Evolutionary conservation across 257 asterid genomes (phyloP).

Genomic region (Orobanche coerulescens): DNA sequence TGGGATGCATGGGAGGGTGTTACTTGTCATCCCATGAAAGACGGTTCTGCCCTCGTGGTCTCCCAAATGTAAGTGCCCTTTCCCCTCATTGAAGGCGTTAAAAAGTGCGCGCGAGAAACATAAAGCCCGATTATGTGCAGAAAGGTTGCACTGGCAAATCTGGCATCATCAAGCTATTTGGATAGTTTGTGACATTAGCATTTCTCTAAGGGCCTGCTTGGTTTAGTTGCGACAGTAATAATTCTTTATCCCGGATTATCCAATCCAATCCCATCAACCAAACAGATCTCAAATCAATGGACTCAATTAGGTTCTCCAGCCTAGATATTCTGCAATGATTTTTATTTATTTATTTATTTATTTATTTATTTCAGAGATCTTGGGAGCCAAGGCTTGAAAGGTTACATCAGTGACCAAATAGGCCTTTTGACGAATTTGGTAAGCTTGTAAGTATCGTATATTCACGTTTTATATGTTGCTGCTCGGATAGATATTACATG

Average conservation of each 20-base stretch:
- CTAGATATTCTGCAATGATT: not conserved
- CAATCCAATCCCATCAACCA: too few species aligned
- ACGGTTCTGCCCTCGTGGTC: slow-evolving; percentile 52
- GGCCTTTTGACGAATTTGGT: slow-evolving; percentile 74
- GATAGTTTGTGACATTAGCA: not conserved
- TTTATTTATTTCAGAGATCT: slow-evolving; percentile 80
- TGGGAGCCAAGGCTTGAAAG: slow-evolving; percentile 92
- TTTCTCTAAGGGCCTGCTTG: too few species aligned
- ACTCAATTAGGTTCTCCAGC: not conserved
- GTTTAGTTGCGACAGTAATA: too few species aligned
- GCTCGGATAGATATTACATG: not conserved
- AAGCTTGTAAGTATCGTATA: slow-evolving; percentile 74
- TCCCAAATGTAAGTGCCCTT: slow-evolving; percentile 68
- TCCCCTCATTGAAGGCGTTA: not conserved
- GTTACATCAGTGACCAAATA: slow-evolving; percentile 65
- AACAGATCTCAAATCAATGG: too few species aligned
- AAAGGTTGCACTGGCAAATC: not conserved
- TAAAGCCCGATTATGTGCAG: not conserved
- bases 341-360: not conserved
- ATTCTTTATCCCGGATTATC: too few species aligned
- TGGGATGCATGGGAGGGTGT: slow-evolving; percentile 99
- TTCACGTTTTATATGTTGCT: slow-evolving; percentile 9
- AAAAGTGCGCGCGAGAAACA: not conserved
- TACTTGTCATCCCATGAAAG: slow-evolving; percentile 56
- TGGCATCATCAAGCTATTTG: not conserved